Conservation (phyloP, 164 flowering plant species). For the Echeveria elegans region DNA sequence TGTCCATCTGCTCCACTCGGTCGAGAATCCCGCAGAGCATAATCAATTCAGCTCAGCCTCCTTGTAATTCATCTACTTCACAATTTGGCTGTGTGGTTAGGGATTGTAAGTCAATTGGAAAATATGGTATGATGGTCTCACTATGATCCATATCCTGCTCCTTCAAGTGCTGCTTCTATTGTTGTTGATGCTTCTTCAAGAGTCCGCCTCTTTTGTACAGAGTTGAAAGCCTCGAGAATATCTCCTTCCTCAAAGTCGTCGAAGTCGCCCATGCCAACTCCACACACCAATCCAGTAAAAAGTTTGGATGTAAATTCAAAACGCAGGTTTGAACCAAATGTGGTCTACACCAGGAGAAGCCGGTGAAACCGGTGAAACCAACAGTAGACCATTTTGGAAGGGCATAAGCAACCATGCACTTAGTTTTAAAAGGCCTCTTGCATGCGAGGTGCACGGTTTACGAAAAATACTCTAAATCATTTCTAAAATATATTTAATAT, state of each 20-base stretch:
- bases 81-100: conserved; percentile 2
- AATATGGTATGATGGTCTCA: conserved; percentile 10
- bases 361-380: too few species aligned
- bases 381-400: too few species aligned
- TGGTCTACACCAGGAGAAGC: too few species aligned
- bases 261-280: conserved; percentile 64
- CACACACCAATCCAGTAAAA: conserved; percentile 78
- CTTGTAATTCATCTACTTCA: conserved; percentile 1
- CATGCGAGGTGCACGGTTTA: too few species aligned
- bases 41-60: not conserved
- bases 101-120: not conserved
- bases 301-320: conserved; percentile 27
- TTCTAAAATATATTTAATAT: too few species aligned
- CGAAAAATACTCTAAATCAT: too few species aligned
- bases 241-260: conserved; percentile 73
- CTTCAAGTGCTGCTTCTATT: conserved; percentile 64
- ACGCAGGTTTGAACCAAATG: too few species aligned
- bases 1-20: not conserved
- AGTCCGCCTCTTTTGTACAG: conserved; percentile 67
- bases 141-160: conserved; percentile 29
- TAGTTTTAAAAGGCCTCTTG: too few species aligned
- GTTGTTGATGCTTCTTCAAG: conserved; percentile 95
- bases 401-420: too few species aligned
- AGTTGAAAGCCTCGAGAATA: conserved; percentile 53
- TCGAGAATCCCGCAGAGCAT: not conserved